Evolutionary conservation across 805 yeast genomes (phyloP).

Genomic region (Nakazawaea siamensis): DNA sequence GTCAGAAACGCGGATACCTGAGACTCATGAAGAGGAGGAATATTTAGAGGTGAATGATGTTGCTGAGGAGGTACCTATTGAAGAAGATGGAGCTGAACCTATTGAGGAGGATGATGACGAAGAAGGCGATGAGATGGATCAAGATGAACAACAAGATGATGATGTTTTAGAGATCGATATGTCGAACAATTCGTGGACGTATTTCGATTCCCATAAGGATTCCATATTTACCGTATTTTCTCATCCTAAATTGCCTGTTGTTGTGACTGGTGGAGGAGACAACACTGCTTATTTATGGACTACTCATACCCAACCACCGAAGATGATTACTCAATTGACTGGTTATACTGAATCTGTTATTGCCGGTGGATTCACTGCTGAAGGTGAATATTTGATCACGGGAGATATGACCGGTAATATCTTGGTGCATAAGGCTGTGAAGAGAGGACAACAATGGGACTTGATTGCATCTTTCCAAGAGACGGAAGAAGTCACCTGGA

Average conservation of each 20-base stretch:
- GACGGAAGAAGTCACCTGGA: conserved; percentile 86
- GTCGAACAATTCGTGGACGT: conserved; percentile 82
- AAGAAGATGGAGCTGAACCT: conserved; percentile 20
- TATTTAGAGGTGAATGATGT: conserved; percentile 36
- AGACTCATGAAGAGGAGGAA: conserved; percentile 17
- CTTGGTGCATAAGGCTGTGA: conserved; percentile 59
- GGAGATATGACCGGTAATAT: conserved; percentile 95
- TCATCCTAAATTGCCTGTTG: conserved; percentile 81
- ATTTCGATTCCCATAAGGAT: conserved; percentile 86
- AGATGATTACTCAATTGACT: conserved; percentile 62
- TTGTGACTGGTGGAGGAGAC: conserved; percentile 95
- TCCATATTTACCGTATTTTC: conserved; percentile 75
- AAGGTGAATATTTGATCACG: conserved; percentile 74
- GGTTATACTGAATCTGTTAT: conserved; percentile 89
- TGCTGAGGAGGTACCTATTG: conserved; percentile 24
- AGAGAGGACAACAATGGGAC: conserved; percentile 81
- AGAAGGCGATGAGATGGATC: conserved; percentile 26
- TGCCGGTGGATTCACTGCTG: conserved; percentile 73
- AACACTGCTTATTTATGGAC: conserved; percentile 88
- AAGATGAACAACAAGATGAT: conserved; percentile 33
- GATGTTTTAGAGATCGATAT: conserved; percentile 65
- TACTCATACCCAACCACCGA: conserved; percentile 78
- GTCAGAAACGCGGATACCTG: neutral
- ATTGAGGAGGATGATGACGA: conserved; percentile 32
- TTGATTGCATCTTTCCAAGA: conserved; percentile 66